Conservation (phyloP, 225 moss, liverwort and hornwort species). For the Bryum argenteum region DNA sequence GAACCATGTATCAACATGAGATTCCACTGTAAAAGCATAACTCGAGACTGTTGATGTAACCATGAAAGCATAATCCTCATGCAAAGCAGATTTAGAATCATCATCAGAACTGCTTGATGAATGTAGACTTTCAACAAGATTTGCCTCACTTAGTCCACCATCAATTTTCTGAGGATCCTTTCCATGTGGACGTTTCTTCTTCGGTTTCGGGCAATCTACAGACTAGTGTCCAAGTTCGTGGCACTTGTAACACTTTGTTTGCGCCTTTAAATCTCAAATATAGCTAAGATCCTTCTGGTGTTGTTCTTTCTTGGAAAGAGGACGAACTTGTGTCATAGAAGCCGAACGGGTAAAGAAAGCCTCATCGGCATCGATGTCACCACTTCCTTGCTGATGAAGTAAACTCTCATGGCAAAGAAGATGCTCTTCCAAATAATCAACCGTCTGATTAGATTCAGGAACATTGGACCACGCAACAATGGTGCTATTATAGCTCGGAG, state of each 20-base stretch:
- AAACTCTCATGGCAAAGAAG: neutral
- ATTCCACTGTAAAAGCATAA: neutral
- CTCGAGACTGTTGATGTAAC: accelerated
- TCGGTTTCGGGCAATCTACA: neutral
- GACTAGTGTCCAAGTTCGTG: neutral
- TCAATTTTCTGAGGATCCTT: neutral
- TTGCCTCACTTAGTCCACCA: neutral
- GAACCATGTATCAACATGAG: neutral
- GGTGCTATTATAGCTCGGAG: neutral
- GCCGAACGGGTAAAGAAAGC: no score
- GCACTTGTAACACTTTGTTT: neutral
- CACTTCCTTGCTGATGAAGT: no score
- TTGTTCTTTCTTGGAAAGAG: neutral
- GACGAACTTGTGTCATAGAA: no score
- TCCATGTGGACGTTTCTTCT: neutral
- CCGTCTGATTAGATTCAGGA: neutral
- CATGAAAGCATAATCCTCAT: neutral
- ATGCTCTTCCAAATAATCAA: neutral
- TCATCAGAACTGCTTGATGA: neutral
- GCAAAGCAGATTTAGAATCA: neutral
- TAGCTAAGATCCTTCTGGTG: neutral
- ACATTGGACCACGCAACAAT: neutral
- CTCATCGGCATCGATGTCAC: no score
- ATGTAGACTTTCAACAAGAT: neutral
- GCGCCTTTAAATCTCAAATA: neutral